Percentiles rank a stretch among this genome's conserved stretches.
Evolutionary conservation across 306 rosid genomes (phyloP).

Genomic region (Quercus parvula): DNA sequence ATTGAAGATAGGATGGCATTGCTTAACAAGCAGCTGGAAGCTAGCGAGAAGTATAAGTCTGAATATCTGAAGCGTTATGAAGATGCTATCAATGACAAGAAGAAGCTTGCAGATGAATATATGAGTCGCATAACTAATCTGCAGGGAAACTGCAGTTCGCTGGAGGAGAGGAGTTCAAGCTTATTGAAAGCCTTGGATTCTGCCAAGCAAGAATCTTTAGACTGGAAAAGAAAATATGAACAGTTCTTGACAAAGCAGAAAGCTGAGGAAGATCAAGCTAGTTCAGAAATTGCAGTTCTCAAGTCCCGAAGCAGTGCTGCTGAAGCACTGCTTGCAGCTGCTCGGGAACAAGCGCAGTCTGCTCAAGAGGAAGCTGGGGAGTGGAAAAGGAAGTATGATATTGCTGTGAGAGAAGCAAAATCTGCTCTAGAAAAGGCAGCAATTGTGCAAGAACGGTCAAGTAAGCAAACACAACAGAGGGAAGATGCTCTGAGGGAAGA

Average conservation of each 20-base stretch:
- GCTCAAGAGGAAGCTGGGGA: slow-evolving; percentile 96
- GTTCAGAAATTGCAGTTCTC: slow-evolving; percentile 77
- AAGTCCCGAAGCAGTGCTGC: slow-evolving; percentile 84
- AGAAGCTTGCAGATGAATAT: slow-evolving; percentile 79
- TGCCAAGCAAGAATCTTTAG: slow-evolving; percentile 69
- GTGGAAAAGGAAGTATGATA: slow-evolving; percentile 90
- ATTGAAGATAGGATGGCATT: slow-evolving; percentile 70
- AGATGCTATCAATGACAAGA: slow-evolving; percentile 82
- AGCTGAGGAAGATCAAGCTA: slow-evolving; percentile 81
- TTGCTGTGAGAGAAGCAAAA: slow-evolving; percentile 83
- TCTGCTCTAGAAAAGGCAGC: slow-evolving; percentile 90
- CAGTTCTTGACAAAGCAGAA: slow-evolving; percentile 61
- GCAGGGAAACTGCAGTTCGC: slow-evolving; percentile 71
- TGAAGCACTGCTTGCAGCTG: slow-evolving; percentile 92
- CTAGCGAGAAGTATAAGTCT: slow-evolving; percentile 66
- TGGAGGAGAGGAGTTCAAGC: slow-evolving; percentile 66
- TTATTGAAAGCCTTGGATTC: slow-evolving; percentile 67
- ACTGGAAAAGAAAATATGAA: slow-evolving; percentile 85
- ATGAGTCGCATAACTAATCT: slow-evolving; percentile 72
- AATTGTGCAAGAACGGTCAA: slow-evolving; percentile 70
- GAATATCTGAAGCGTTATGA: slow-evolving; percentile 82
- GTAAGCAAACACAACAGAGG: slow-evolving; percentile 70
- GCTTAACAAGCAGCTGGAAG: slow-evolving; percentile 79
- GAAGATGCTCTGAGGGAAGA: slow-evolving; percentile 95
- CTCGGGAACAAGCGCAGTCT: slow-evolving; percentile 85